phyloP scores from a whole-genome alignment of 768 basidiomycete genomes.

The Tricholoma sp. region DNA sequence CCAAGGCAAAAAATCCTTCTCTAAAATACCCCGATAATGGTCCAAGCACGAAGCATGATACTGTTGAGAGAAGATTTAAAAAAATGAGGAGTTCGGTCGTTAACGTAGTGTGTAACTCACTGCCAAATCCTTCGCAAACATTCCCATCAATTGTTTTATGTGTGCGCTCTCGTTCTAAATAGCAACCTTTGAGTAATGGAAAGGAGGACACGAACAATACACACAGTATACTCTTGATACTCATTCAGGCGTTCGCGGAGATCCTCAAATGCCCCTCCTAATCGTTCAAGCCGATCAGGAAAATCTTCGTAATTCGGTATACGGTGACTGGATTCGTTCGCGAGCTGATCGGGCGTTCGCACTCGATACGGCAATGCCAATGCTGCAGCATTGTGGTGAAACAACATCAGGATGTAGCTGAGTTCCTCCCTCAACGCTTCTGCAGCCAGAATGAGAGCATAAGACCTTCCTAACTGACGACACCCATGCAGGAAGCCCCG shows the following conservation, averaged over 20 bases:
- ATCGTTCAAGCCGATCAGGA: not conserved
- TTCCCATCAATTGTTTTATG: conserved; percentile 1
- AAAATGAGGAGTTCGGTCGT: not conserved
- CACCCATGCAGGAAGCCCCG: conserved; percentile 1
- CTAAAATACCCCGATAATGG: not conserved
- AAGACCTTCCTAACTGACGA: conserved; percentile 7
- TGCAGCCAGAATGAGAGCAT: conserved; percentile 5
- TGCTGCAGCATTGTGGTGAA: conserved; percentile 1
- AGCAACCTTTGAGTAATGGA: not conserved
- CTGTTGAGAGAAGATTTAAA: not conserved
- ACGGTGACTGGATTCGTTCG: not conserved
- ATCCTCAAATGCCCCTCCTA: conserved; percentile 1
- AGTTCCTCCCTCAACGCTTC: not conserved
- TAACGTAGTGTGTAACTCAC: not conserved
- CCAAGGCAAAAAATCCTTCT: not conserved
- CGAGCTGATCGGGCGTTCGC: not conserved
- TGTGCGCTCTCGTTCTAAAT: conserved; percentile 6
- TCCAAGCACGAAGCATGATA: not conserved
- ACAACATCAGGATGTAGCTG: not conserved
- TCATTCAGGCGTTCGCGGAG: conserved; percentile 6
- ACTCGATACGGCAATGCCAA: not conserved
- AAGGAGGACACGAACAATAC: not conserved
- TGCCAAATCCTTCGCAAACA: conserved; percentile 4
- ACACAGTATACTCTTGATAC: conserved; percentile 7
- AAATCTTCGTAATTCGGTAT: not conserved